Conservation (phyloP, 2,329 filamentous ascomycete species). For the Chaetomiaceae sp. region DNA sequence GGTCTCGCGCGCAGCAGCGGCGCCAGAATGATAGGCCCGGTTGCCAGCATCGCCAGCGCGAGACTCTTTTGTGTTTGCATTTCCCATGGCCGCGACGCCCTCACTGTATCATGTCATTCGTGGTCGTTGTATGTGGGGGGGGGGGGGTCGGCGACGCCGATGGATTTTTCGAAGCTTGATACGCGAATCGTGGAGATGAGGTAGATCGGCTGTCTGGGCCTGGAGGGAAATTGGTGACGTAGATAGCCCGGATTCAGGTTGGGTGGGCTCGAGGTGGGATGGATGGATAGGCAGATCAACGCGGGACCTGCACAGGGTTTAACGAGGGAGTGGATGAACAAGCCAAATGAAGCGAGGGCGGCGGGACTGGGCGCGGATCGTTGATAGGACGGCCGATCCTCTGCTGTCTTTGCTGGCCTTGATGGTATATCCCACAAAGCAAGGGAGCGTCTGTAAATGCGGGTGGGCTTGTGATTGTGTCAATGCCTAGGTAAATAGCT, state of each 20-base stretch:
- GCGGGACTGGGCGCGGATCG: not conserved
- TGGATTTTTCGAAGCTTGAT: not conserved
- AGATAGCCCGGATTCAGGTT: not conserved
- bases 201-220: not conserved
- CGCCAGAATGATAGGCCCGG: slow-evolving; percentile 23
- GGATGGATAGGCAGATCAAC: slow-evolving; percentile 5
- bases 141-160: not conserved
- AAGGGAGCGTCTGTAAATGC: not conserved
- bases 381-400: not conserved
- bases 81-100: slow-evolving; percentile 31
- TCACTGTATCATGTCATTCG: slow-evolving; percentile 9
- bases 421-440: too few species aligned
- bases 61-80: slow-evolving; percentile 35
- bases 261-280: too few species aligned
- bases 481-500: not conserved
- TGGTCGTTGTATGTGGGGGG: not conserved
- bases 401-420: not conserved
- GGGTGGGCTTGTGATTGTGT: not conserved
- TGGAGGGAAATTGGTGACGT: slow-evolving; percentile 11
- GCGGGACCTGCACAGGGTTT: slow-evolving; percentile 7
- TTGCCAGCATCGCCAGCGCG: slow-evolving; percentile 29
- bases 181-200: not conserved
- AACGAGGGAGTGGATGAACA: too few species aligned
- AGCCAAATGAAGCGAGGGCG: not conserved
- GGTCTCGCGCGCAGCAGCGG: slow-evolving; percentile 18